Base-by-base conservation (phyloP, 1,139 yeast species). In the Kodamaea anthophila region DNA sequence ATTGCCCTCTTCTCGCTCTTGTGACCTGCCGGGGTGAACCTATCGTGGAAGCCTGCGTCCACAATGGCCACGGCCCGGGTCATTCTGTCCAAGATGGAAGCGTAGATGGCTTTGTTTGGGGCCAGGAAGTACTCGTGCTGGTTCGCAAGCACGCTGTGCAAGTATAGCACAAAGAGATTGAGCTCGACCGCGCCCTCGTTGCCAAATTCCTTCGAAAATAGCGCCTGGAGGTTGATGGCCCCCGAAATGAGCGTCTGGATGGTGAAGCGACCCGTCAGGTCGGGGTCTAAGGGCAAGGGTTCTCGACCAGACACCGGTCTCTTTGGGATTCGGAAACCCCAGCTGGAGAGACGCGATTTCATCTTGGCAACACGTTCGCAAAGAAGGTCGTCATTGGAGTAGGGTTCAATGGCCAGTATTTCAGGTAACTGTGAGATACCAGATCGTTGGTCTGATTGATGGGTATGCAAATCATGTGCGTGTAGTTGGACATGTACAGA, bases 1-100 rank as follows among this genome's bases (percentile, higher is more conserved):
- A 18, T 18, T 21, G 11, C 7, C 14, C 15, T 16, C 24, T 15
- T 26, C 27, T 15, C 14, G 26, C 26, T 13, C 21, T 9, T 15
- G 8, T 11, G 18, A 8, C 23, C 23, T 10, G 7, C 16, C 9
- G 23, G 9, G 10, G 31, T 31, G 24, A 36, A 34, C 34, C 34
- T 36, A 5, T 26, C 18, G 15, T 14, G 28, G 23, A 36, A 36
- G 13, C 30, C 33, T 10, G 20, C 24, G 13, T 32, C 31, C 6
- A 34, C 26, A 14, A 23, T 18, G n/a, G 22, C 29, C 11, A 24
- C 28, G 14, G 28, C 26, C 5, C 14, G 24, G 18, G 20, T 25
- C 2, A 35, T 22, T 16, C 29, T 26, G 9, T 14, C 15, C 22
- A 37, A 25, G 4, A 31, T 29, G 11, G 16, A 23, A 12, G 13